Base-by-base conservation (phyloP, 2,329 filamentous ascomycete genomes). In the Diaporthe aspalathi region DNA sequence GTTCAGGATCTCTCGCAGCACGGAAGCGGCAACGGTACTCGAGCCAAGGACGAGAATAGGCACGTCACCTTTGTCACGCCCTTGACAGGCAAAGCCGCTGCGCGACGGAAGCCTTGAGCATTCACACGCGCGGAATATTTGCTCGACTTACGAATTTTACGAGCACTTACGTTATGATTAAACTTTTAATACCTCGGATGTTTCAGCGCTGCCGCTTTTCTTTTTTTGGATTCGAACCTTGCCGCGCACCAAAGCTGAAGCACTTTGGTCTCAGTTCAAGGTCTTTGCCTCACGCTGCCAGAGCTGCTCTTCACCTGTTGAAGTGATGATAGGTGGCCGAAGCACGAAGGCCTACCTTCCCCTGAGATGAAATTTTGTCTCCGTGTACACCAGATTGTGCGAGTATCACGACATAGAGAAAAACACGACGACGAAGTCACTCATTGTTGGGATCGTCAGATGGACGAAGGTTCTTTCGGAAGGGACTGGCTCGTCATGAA, bases 21-120 rank as follows among this genome's bases (percentile, higher is more conserved):
- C 72, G 77, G 84, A 32, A 82, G 80, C 50, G 82, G 82, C 32
- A 67, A 79, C 2, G 78, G 78, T 43, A 80, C 80, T 12, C 80
- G 84, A 12, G 82, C 68, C 20, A 88, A 88, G 77, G 85, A 88
- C 47, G 87, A 88, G 56, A 77, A 79, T 54, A 89, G 88, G 74
- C 86, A 88, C 68, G 87, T 89, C 67, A 85, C 86, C 16, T 87
- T 89, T 75, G 86, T 89, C 68, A 84, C 81, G 43, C 82, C 87
- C 20, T 82, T 89, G 68, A 83, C 79, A 45, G 78, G 77, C 69
- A 80, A 78, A 62, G 40, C 57, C 54, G 69, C 68, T 24, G 69
- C 57, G 16, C 68, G 71, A 32, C 71, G 71, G 65, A 73, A 71
- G 65, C 63, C 71, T 66, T 49, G 56, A 29, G 49, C 32, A 53